Base-by-base conservation (phyloP, 1,284 basidiomycete species). In the Boletus subluridellus region DNA sequence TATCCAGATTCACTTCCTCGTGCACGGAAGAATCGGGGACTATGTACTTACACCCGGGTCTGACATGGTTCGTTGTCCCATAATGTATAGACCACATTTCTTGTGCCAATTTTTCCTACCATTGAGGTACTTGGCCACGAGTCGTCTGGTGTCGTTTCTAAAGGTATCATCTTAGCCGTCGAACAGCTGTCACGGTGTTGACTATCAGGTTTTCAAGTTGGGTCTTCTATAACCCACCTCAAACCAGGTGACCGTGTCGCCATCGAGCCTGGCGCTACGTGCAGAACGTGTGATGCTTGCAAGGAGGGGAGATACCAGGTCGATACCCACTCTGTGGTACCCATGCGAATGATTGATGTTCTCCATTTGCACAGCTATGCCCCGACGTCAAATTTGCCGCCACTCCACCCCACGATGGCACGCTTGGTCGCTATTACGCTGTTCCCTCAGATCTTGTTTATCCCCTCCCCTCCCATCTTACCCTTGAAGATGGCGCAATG, bases 361-460 rank as follows among this genome's bases (percentile, higher is more conserved):
- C 57, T 49, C 59, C 46, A 39, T 57, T n/a, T 37, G 38, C 21
- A 49, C 62, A 85, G 87, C 80, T 92, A 49, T 94, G 92, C 73
- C 80, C 86, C 1, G 79, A 92, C 58, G 86, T 95, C 66, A 77
- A 83, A 55, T 94, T 95, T 69, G 92, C 92, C 30, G 93, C 94
- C 3, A 95, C 94, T 11, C 94, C 94, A 53, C 93, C 94, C 0
- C 85, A 89, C 69, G 92, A 95, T 68, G 94, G 94, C 49, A 95
- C 94, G 15, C 82, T 96, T 14, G 82, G 81, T 49, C 86, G 92
- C 35, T 95, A 88, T 77, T 95, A 94, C 73, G 81, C 80, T 49
- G 75, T 92, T 60, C 89, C 90, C 21, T 83, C 81, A 14, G 87
- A 92, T 71, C 80, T 93, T 42, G 83, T 83, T 32, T 90, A 91